These are phyloP conservation scores for Aspergillus sp. DNA, from an alignment of 2,329 filamentous ascomycete species.

Conservation along the genomic window DNA sequence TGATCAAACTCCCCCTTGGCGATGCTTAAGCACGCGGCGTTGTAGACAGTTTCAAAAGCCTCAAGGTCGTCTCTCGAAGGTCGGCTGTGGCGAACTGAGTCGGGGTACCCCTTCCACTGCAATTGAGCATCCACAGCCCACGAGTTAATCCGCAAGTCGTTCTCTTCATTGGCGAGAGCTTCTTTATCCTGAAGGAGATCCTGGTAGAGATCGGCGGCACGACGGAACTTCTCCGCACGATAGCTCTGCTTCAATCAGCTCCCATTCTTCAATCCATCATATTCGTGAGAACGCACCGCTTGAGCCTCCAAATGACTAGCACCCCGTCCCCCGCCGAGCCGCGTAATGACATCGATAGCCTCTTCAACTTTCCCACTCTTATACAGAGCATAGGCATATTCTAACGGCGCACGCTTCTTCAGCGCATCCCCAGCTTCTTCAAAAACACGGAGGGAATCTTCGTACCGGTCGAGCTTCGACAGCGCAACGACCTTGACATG, in stretches of 20 bases:
- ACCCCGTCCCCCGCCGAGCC: constrained; percentile 40
- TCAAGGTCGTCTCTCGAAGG: constrained; percentile 54
- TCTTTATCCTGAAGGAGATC: constrained; percentile 38
- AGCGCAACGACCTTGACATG: constrained; percentile 55
- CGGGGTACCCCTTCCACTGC: constrained; percentile 51
- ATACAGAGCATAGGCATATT: constrained; percentile 59
- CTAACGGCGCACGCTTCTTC: constrained; percentile 50
- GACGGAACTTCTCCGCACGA: constrained; percentile 53
- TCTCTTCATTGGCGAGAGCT: constrained; percentile 45
- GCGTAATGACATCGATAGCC: constrained; percentile 47
- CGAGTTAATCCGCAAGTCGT: constrained; percentile 56
- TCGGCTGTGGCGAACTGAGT: constrained; percentile 47
- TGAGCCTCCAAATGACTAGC: constrained; percentile 57
- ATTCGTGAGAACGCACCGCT: constrained; percentile 37
- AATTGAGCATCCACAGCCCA: constrained; percentile 57
- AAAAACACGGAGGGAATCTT: constrained; percentile 52
- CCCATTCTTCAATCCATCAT: not conserved
- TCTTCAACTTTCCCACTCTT: constrained; percentile 51
- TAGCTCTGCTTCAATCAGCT: constrained; percentile 35
- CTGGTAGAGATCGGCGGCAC: constrained; percentile 50
- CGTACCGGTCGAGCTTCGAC: constrained; percentile 57
- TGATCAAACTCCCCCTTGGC: constrained; percentile 54
- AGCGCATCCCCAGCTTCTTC: constrained; percentile 48
- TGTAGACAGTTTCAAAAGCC: constrained; percentile 59
- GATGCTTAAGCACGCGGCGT: constrained; percentile 57